Evolutionary conservation across 306 rosid species (phyloP), one percentile per base, ranked within the genome.

Genomic region (Sechiopsis laciniata): DNA sequence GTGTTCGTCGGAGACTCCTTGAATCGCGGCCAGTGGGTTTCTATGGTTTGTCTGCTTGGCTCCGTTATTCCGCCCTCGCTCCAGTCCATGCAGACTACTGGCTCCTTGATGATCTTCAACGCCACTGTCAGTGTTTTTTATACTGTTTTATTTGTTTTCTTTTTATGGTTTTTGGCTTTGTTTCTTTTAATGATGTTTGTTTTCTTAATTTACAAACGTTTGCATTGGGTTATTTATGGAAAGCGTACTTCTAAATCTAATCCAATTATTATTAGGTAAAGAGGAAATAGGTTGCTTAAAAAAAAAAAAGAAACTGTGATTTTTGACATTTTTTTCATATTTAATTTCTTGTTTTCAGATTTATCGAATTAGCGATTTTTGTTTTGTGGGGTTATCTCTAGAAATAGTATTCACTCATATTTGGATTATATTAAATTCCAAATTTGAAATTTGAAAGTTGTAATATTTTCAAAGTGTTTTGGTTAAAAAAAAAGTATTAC

Each of bases 11-110:
- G 98, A 29, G 98, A 93, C 79, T 93, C 98, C 15, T 83, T 93
- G 67, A 90, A 93, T 68, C 83, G 96, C 78, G 95, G 95, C 48
- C 96, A 90, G 82, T 94, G 98, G 98, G 88, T 89, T 78, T 94
- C 98, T 9, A 87, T 94, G 96, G 87, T 90, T 56, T 93, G 98
- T 72, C 87, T 93, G 59, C 73, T 88, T 8, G 89, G 88, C 19
- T 83, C 90, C 21, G 70, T 60, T 4, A 12, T 87, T 11, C 79
- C 86, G 16, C 55, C 82, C 26, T 17, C 70, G 5, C 78, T 83
- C 78, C 89, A 87, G 77, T 78, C 92, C 83, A 85, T 94, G 87
- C 84, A 71, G 37, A 76, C 78, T 66, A 86, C 87, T 83, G 97
- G 89, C 81, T 90, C 97, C 5, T 82, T 94, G 29, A 77, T 11